Percentiles rank a stretch among this genome's conserved stretches.
Evolutionary conservation across 2,329 filamentous ascomycete species (phyloP).

Genomic region (Davidsoniella australis): DNA sequence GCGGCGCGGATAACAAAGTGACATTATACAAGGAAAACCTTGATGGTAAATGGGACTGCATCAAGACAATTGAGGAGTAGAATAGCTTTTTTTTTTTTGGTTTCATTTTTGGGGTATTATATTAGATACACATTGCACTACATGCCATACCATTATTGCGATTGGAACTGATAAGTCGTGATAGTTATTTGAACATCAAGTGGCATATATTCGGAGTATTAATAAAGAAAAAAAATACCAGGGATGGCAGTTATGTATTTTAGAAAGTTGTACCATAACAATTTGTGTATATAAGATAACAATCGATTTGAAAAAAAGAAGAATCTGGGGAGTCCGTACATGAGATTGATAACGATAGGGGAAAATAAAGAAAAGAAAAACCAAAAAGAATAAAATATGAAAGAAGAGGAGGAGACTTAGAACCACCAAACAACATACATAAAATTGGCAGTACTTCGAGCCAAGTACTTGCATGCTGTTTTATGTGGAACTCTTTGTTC

Average conservation of each 20-base stretch:
- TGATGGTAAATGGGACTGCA: conserved; percentile 88
- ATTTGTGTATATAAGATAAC: too few species aligned
- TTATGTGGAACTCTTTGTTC: too few species aligned
- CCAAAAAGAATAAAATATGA: too few species aligned
- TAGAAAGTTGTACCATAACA: too few species aligned
- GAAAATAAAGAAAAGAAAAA: too few species aligned
- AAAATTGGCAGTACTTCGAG: too few species aligned
- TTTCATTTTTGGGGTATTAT: not conserved
- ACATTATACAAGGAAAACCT: conserved; percentile 97
- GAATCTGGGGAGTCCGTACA: too few species aligned
- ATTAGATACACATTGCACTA: not conserved
- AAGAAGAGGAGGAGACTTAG: too few species aligned
- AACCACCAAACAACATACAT: too few species aligned
- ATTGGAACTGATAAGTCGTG: not conserved
- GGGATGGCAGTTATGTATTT: not conserved
- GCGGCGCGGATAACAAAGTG: conserved; percentile 89
- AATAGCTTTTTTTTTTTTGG: not conserved
- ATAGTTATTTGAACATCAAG: not conserved
- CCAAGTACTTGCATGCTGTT: too few species aligned
- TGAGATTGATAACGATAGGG: too few species aligned
- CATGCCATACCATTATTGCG: not conserved
- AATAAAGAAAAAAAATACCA: not conserved
- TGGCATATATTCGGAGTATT: not conserved
- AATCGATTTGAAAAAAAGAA: too few species aligned
- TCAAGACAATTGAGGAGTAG: conserved; percentile 90